A percentile compares a stretch with the other conserved stretches of the same genome.
Evolutionary conservation across 2,329 filamentous ascomycete genomes (phyloP).

Genomic region (Chaetomium strumarium): DNA sequence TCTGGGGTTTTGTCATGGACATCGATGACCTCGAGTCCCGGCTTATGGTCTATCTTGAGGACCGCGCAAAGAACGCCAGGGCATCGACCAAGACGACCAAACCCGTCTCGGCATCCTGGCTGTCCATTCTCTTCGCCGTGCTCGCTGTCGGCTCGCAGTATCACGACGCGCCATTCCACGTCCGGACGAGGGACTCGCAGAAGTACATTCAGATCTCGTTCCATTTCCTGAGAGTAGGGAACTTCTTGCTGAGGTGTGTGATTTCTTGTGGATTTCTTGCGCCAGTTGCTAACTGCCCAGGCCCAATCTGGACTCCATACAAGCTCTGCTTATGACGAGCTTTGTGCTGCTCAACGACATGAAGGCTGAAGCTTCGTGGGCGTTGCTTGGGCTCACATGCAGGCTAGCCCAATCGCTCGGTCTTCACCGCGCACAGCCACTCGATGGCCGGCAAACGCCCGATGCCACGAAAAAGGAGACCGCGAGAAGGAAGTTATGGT

Average conservation of each 20-base stretch:
- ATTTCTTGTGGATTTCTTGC: not conserved
- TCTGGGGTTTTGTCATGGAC: constrained; percentile 63
- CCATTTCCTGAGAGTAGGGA: constrained; percentile 58
- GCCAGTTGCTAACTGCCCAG: constrained; percentile 28
- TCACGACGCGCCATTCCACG: constrained; percentile 57
- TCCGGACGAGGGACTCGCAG: constrained; percentile 53
- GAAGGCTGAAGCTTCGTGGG: constrained; percentile 65
- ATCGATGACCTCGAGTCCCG: constrained; percentile 60
- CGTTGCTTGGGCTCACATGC: constrained; percentile 57
- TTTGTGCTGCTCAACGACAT: constrained; percentile 63
- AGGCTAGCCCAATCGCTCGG: constrained; percentile 60
- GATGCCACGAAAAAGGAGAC: constrained; percentile 48
- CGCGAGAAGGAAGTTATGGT: constrained; percentile 52
- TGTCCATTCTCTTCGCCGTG: constrained; percentile 60
- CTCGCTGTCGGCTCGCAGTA: constrained; percentile 62
- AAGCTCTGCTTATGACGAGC: constrained; percentile 56
- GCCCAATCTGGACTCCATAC: constrained; percentile 60
- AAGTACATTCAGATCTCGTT: constrained; percentile 59
- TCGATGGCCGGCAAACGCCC: constrained; percentile 42
- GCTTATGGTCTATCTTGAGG: constrained; percentile 60
- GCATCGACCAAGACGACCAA: constrained; percentile 41
- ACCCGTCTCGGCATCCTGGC: constrained; percentile 57
- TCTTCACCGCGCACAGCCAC: constrained; percentile 45
- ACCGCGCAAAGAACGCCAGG: constrained; percentile 52
- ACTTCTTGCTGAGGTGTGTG: constrained; percentile 52